Evolutionary conservation across 257 asterid genomes (phyloP), one percentile per base, ranked within the genome.

Genomic region (Nicotiana paniculata): DNA sequence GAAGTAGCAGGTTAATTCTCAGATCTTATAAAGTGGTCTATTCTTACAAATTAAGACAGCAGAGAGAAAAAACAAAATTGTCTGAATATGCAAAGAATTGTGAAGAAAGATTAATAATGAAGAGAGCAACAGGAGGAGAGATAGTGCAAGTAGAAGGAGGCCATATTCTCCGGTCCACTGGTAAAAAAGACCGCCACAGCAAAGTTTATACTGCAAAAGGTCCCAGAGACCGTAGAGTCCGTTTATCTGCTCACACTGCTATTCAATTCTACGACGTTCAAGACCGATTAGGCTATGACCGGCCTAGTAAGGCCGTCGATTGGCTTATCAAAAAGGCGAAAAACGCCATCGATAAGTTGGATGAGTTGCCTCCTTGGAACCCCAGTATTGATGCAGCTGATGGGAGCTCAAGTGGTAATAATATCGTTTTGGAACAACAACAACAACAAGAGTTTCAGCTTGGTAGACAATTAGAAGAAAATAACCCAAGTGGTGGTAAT

Each of bases 131-230:
- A 28, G 79, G 79, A 74, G 98, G 97, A 2, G 97, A 96, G 92
- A 91, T 94, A 16, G 99, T 96, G 61, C 97, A 93, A 85, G 99
- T 96, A 1, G 96, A 92, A 79, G 99, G 98, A 46, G 99, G 99
- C 74, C 99, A 94, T 97, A 96, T 96, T 89, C 91, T 96, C 24
- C 83, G 98, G 91, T 90, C 98, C 54, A 94, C 91, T 18, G 98
- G 99, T 51, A 82, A 95, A 65, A 96, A 96, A 87, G 99, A 96
- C 90, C 91, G 99, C 53, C 99, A 96, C 88, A 96, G 98, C 84
- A 96, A 96, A 85, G 99, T 96, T 30, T 94, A 98, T 89, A 96
- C 99, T 6, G 97, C 99, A 4, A 96, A 93, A 84, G 99, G 99
- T 67, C 97, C 97, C 1, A 83, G 98, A 81, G 99, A 96, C 92